phyloP scores from a whole-genome alignment of 2,329 filamentous ascomycete genomes.

The Colletotrichum tanaceti region DNA sequence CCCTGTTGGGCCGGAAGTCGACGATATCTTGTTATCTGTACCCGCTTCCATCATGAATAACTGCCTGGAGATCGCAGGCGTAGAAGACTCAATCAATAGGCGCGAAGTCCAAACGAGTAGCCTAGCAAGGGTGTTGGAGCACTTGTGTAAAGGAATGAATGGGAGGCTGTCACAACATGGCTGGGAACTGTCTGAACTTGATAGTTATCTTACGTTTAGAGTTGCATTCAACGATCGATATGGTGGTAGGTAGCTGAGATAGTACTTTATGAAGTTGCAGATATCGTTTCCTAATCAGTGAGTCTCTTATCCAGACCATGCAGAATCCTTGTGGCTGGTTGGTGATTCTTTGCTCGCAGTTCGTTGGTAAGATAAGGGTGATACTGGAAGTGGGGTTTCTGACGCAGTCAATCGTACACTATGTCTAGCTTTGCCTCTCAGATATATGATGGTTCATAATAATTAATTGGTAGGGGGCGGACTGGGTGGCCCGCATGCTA shows the following conservation, averaged over 20 bases:
- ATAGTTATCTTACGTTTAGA: neutral
- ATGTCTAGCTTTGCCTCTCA: neutral
- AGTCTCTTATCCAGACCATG: slow-evolving; percentile 7
- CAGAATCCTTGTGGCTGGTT: slow-evolving; percentile 6
- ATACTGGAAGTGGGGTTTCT: neutral
- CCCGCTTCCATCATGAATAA: slow-evolving; percentile 5
- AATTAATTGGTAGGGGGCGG: neutral
- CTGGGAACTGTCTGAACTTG: neutral
- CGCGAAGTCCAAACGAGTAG: neutral
- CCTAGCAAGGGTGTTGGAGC: too few species aligned
- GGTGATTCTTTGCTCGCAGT: neutral
- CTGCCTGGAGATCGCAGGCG: neutral
- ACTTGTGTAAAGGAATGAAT: neutral
- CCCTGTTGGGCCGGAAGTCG: neutral
- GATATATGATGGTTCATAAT: neutral
- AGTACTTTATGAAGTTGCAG: too few species aligned
- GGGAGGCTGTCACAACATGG: neutral
- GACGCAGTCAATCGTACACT: neutral
- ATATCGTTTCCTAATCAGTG: neutral
- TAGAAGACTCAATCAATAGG: neutral
- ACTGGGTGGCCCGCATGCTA: neutral
- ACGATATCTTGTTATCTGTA: slow-evolving; percentile 22
- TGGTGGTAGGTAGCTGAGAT: too few species aligned
- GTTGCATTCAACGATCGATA: slow-evolving; percentile 1
- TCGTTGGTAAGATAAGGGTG: slow-evolving; percentile 13